Conservation (phyloP, 495 filamentous ascomycete species). For the Bathelium albidoporum region DNA sequence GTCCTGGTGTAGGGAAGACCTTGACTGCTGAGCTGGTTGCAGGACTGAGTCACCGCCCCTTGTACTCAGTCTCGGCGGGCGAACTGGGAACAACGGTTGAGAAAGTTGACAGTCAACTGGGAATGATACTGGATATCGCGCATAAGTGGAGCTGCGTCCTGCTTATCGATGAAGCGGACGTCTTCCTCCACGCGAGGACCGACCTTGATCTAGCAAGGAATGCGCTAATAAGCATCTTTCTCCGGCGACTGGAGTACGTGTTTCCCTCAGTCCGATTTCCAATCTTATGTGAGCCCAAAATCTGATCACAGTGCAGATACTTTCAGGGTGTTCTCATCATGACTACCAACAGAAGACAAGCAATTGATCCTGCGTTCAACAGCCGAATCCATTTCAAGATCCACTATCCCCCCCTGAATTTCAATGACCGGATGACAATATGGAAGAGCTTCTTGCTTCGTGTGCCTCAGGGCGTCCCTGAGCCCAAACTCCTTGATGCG, state of each 20-base stretch:
- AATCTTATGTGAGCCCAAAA: background rate
- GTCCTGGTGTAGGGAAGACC: background rate
- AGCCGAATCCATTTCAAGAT: conserved; percentile 14
- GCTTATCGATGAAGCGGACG: conserved; percentile 36
- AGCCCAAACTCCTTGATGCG: conserved; percentile 3
- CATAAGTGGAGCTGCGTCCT: conserved; percentile 66
- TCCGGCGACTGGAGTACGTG: background rate
- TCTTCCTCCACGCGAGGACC: conserved; percentile 31
- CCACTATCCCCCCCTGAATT: conserved; percentile 11
- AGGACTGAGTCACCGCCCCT: background rate
- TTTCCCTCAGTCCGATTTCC: background rate
- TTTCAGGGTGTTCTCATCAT: conserved; percentile 20
- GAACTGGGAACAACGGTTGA: conserved; percentile 45
- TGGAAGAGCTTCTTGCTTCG: conserved; percentile 12
- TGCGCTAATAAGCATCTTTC: conserved; percentile 25
- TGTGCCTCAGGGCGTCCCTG: background rate
- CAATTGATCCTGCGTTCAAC: conserved; percentile 17
- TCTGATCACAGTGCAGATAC: conserved; percentile 1
- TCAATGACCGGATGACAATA: conserved; percentile 5
- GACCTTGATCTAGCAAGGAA: conserved; percentile 32
- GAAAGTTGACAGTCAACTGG: conserved; percentile 26
- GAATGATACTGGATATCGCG: conserved; percentile 62
- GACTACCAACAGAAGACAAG: conserved; percentile 16
- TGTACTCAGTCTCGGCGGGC: background rate
- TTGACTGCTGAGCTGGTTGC: background rate